A percentile compares a stretch with the other conserved stretches of the same genome.
phyloP scores from a whole-genome alignment of 148 eudicot species.

The Diospyros lotus region DNA sequence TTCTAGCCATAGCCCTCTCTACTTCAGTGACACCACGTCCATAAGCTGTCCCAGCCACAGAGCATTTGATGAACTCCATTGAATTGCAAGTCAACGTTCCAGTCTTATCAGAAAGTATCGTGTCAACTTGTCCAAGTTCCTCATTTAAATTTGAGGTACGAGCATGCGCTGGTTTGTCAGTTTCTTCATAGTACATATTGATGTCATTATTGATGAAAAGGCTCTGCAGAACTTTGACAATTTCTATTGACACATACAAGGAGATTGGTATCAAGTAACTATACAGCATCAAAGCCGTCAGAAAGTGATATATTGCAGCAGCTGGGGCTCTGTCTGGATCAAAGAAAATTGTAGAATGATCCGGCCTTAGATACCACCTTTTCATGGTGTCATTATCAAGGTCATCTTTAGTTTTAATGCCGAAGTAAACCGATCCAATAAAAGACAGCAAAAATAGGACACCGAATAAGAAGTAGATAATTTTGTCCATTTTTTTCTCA shows the following conservation, averaged over 20 bases:
- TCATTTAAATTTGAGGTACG: constrained; percentile 91
- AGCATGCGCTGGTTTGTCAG: constrained; percentile 84
- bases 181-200: constrained; percentile 77
- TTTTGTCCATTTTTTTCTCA: constrained; percentile 79
- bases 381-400: constrained; percentile 39
- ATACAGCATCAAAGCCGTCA: constrained; percentile 72
- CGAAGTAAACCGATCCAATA: constrained; percentile 75
- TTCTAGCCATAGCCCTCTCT: constrained; percentile 71
- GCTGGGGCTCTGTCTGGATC: constrained; percentile 47
- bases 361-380: constrained; percentile 86
- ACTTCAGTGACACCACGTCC: constrained; percentile 86
- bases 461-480: constrained; percentile 62
- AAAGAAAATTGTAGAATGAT: constrained; percentile 38
- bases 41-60: constrained; percentile 82
- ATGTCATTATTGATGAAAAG: constrained; percentile 71
- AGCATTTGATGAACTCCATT: constrained; percentile 92
- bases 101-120: constrained; percentile 91
- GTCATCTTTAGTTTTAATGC: constrained; percentile 56
- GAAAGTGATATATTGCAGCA: constrained; percentile 65
- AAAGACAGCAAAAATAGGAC: constrained; percentile 51
- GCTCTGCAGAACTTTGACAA: constrained; percentile 83
- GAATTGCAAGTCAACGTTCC: constrained; percentile 94
- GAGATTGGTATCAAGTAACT: constrained; percentile 85
- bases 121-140: constrained; percentile 93
- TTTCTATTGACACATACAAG: constrained; percentile 83